Percentiles rank a stretch among this genome's conserved stretches.
Conservation (phyloP, 495 filamentous ascomycete species). For the Penicillium lividum region DNA sequence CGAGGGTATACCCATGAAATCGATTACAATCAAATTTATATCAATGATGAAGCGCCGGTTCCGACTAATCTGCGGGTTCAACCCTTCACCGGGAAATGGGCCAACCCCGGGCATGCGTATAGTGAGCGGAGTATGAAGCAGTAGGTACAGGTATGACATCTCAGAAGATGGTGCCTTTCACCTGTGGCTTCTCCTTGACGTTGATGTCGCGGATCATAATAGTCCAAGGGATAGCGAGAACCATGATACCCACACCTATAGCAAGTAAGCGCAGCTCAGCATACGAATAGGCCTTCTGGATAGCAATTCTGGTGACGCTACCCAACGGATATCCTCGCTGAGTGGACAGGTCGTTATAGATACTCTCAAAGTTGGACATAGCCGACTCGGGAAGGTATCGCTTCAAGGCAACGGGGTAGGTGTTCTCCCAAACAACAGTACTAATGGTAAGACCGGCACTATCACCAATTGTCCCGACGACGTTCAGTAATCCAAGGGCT, state of each 20-base stretch:
- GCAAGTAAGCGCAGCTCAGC: conserved; percentile 54
- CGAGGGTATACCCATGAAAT: not conserved
- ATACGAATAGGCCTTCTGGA: conserved; percentile 54
- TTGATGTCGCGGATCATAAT: conserved; percentile 54
- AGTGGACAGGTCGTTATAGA: conserved; percentile 48
- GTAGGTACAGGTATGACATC: too few relatives aligned
- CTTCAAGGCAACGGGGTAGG: conserved; percentile 54
- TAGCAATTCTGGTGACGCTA: conserved; percentile 48
- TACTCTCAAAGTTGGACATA: conserved; percentile 37
- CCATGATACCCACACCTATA: conserved; percentile 44
- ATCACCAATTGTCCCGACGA: conserved; percentile 63
- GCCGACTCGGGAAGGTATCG: conserved; percentile 52
- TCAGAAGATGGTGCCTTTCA: conserved; percentile 25
- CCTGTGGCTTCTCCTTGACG: conserved; percentile 51
- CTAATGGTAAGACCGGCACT: conserved; percentile 61
- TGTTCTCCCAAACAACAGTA: conserved; percentile 61
- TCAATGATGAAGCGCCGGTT: too few relatives aligned
- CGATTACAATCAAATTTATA: too few relatives aligned
- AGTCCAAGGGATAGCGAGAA: conserved; percentile 41
- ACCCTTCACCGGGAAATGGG: too few relatives aligned
- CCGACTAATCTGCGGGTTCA: too few relatives aligned
- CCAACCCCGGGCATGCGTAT: too few relatives aligned
- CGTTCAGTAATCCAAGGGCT: conserved; percentile 58
- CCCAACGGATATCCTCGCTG: conserved; percentile 54
- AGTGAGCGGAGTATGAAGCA: not conserved